A percentile compares a stretch with the other conserved stretches of the same genome.
Conservation (phyloP, 345 rosid genomes). For the Brassica cretica region DNA sequence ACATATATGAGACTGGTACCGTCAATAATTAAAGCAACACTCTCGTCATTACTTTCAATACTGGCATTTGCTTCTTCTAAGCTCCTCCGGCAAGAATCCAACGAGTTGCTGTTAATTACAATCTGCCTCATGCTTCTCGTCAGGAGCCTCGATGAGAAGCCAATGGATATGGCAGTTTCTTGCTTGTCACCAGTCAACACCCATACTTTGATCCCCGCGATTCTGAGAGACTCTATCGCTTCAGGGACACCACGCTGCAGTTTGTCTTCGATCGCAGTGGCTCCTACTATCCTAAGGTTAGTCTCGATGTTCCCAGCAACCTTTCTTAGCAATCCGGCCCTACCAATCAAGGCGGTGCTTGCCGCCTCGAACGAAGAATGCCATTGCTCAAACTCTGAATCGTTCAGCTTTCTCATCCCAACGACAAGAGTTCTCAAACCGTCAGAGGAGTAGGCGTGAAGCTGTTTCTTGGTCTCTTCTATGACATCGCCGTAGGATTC, state of each 20-base stretch:
- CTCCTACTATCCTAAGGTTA: conserved; percentile 68
- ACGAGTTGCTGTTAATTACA: conserved; percentile 71
- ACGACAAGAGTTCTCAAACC: conserved; percentile 96
- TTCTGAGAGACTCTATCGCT: conserved; percentile 87
- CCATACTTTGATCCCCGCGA: conserved; percentile 92
- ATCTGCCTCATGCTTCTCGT: conserved; percentile 80
- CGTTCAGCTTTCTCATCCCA: conserved; percentile 79
- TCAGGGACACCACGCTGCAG: conserved; percentile 92
- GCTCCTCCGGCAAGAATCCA: conserved; percentile 70
- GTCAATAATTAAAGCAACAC: conserved; percentile 83
- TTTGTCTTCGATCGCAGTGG: conserved; percentile 95
- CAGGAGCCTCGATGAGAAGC: conserved; percentile 92
- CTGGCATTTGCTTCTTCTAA: conserved; percentile 71
- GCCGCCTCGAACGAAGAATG: conserved; percentile 80
- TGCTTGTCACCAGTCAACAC: conserved; percentile 98
- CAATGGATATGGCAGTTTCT: conserved; percentile 98
- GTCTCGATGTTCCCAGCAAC: conserved; percentile 77
- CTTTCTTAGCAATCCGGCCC: conserved; percentile 78
- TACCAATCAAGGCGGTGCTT: conserved; percentile 78
- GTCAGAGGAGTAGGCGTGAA: conserved; percentile 66
- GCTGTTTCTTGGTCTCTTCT: conserved; percentile 65
- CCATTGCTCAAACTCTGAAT: conserved; percentile 89
- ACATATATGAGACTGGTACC: conserved; percentile 98
- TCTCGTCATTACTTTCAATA: conserved; percentile 37
- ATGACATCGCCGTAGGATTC: conserved; percentile 49